Base-by-base conservation (phyloP, 2,329 filamentous ascomycete species). In the Calonectria pteridis region DNA sequence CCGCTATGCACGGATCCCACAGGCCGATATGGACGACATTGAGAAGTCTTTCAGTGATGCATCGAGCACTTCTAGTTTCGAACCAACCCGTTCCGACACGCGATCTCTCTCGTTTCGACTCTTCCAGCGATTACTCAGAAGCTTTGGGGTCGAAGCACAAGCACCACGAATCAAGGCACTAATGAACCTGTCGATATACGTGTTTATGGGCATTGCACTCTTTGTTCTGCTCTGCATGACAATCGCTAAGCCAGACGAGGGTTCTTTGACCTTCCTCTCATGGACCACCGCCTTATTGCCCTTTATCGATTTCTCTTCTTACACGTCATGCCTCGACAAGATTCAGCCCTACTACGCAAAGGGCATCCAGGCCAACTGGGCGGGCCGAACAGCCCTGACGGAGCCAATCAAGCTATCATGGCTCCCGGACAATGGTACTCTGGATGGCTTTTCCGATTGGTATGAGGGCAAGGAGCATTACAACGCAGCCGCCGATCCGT, bases 231-330 rank as follows among this genome's bases (percentile, higher is more conserved):
- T 62, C 3, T 40, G 55, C 23, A 40, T 62, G 55, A 62, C 55
- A 7, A 18, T 40, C 33, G 55, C 55, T 14, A 62, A 40, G 4
- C 55, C 55, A 6, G 55, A 62, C 33, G 55, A 62, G 13, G 55
- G 55, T 10, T 62, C 55, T 6, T 26, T 62, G 35, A 62, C 55
- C 20, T 62, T 62, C 23, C 55, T 62, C 18, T 62, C 55, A 3
- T 62, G 55, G 55, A 62, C 55, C 13, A 66, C 40, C 11, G 63
- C 43, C 13, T 18, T 37, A 16, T n/a, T 35, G 43, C 29, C 63
- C 20, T 50, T 66, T 28, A 62, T 62, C 23, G 55, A 62, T 6
- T 62, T 62, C 35, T 62, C 55, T 29, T 62, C 55, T 23, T 62
- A 40, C 16, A 62, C 55, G 1, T 62, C 55, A 14, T 62, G 55